Percentiles rank a stretch among this genome's conserved stretches.
These are phyloP conservation scores for Trichosporon sp. DNA, from an alignment of 1,284 basidiomycete species.

Conservation along the genomic window DNA sequence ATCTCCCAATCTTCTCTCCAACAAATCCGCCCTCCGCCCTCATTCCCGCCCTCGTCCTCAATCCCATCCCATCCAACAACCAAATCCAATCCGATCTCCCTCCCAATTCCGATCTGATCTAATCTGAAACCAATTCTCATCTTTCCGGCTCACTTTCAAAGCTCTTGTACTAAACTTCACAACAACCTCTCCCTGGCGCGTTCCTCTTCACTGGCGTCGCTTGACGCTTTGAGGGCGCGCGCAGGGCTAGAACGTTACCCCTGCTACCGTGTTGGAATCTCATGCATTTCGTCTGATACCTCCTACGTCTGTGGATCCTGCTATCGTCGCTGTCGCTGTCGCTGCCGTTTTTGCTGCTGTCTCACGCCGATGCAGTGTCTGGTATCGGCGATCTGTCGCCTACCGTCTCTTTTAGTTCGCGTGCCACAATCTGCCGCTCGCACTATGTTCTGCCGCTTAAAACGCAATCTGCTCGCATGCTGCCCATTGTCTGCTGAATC, in stretches of 20 bases:
- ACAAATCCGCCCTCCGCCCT: no score
- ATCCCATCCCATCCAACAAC: slow-evolving; percentile 21
- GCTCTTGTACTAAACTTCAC: not conserved
- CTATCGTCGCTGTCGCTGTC: not conserved
- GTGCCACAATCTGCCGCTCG: no score
- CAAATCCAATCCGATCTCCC: slow-evolving; percentile 4
- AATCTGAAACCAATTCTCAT: slow-evolving; percentile 22
- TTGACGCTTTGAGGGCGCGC: no score
- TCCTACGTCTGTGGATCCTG: not conserved
- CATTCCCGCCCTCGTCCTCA: not conserved
- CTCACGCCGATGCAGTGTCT: not conserved
- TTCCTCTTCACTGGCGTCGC: no score
- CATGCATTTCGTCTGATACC: slow-evolving; percentile 3
- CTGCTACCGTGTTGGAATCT: slow-evolving; percentile 1
- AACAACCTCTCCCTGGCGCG: not conserved
- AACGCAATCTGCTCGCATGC: no score
- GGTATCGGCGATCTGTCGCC: not conserved
- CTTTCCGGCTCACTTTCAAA: not conserved
- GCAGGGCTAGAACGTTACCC: not conserved
- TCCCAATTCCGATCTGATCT: slow-evolving; percentile 7
- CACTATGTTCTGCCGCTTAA: no score
- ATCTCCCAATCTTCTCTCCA: slow-evolving; percentile 22
- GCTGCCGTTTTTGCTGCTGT: not conserved
- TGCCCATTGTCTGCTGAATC: no score
- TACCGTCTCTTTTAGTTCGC: no score